Conservation (phyloP, 352 stramenopile species). For the Globisporangium abappressorium region DNA sequence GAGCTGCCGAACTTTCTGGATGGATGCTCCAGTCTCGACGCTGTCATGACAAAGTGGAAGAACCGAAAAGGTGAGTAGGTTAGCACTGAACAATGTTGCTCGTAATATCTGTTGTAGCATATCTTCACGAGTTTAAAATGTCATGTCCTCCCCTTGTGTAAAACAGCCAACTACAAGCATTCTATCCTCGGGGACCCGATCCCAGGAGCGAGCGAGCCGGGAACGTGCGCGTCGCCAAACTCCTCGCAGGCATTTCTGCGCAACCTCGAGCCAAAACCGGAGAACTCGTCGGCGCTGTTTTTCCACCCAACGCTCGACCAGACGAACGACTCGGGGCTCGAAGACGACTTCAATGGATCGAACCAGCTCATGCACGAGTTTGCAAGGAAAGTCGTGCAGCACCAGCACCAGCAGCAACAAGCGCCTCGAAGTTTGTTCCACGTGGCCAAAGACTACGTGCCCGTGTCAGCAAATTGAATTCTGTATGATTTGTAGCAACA, state of each 20-base stretch:
- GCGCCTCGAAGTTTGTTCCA: conserved; percentile 20
- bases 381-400: conserved; percentile 28
- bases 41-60: conserved; percentile 85
- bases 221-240: conserved; percentile 18
- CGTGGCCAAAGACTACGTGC: neutral
- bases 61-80: conserved; percentile 46
- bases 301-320: conserved; percentile 62
- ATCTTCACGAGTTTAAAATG: neutral
- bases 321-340: conserved; percentile 39
- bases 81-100: neutral
- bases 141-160: neutral
- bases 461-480: conserved; percentile 14
- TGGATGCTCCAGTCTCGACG: conserved; percentile 71
- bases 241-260: conserved; percentile 56
- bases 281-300: conserved; percentile 58
- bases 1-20: conserved; percentile 84
- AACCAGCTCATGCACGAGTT: conserved; percentile 53
- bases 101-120: neutral
- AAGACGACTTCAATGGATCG: conserved; percentile 56
- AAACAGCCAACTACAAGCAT: conserved; percentile 61
- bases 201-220: conserved; percentile 30
- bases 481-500: neutral
- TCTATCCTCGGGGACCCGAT: conserved; percentile 68
- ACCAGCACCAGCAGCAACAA: neutral
- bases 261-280: conserved; percentile 42